A percentile compares a stretch with the other conserved stretches of the same genome.
phyloP scores from a whole-genome alignment of 1,284 basidiomycete genomes.

The Ceraceosorus guamensis region DNA sequence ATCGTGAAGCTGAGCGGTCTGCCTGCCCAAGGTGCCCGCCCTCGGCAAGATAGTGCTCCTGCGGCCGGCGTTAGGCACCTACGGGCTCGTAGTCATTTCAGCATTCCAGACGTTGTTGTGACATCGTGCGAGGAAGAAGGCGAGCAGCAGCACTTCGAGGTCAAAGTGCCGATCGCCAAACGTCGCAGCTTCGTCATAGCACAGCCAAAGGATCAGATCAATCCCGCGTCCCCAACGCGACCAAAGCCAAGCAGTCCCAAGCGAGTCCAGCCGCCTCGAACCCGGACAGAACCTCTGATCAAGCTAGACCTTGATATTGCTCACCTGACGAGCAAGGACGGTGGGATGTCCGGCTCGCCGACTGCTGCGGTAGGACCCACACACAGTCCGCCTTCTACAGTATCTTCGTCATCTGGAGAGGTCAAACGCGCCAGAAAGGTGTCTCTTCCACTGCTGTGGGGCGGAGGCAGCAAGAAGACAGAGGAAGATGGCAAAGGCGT shows the following conservation, averaged over 20 bases:
- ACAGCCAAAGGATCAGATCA: not conserved
- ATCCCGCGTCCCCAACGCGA: not conserved
- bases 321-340: not conserved
- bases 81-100: constrained; percentile 31
- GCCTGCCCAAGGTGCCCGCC: too few species aligned
- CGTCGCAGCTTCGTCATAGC: constrained; percentile 19
- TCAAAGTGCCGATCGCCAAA: constrained; percentile 21
- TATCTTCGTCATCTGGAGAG: constrained; percentile 5
- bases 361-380: not conserved
- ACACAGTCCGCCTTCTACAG: not conserved
- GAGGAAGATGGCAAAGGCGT: not conserved
- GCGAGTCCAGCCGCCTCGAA: not conserved
- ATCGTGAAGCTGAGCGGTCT: too few species aligned
- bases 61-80: constrained; percentile 7
- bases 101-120: constrained; percentile 36
- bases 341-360: not conserved
- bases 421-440: constrained; percentile 12
- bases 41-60: constrained; percentile 5
- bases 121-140: constrained; percentile 34
- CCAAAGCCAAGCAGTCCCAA: not conserved
- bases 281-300: constrained; percentile 6
- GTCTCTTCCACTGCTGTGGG: constrained; percentile 22
- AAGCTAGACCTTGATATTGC: not conserved
- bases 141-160: constrained; percentile 20
- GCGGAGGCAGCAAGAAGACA: constrained; percentile 11